Conservation (phyloP, 352 stramenopile genomes). For the Phytopythium oedochilum region DNA sequence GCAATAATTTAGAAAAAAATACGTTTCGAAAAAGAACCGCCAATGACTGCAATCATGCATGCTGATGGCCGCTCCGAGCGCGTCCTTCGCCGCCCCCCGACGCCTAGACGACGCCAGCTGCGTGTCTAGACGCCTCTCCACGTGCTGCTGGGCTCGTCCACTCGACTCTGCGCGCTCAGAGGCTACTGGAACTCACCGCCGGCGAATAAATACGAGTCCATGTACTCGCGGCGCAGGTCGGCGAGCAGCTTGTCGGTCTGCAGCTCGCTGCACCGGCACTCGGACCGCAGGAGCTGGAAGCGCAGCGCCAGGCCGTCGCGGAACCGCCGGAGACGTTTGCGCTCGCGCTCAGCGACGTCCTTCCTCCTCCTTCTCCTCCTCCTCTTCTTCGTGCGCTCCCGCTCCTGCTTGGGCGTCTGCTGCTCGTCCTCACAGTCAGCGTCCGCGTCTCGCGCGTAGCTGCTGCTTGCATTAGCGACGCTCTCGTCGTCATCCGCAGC, state of each 20-base stretch:
- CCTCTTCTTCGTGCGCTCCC: slow-evolving; percentile 6
- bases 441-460: not conserved
- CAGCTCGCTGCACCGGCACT: slow-evolving; percentile 50
- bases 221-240: slow-evolving; percentile 60
- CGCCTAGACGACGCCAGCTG: too few relatives aligned
- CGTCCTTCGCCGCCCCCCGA: too few relatives aligned
- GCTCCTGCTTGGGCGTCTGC: slow-evolving; percentile 4
- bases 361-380: not conserved
- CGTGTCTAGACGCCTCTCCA: too few relatives aligned
- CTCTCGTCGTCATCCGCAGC: not conserved
- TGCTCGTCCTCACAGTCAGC: not conserved
- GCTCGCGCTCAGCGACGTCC: slow-evolving; percentile 36
- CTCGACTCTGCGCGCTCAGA: not conserved
- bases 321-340: slow-evolving; percentile 32
- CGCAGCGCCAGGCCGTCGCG: slow-evolving; percentile 40
- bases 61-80: too few relatives aligned
- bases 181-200: slow-evolving; percentile 6
- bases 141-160: too few relatives aligned
- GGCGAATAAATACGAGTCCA: slow-evolving; percentile 61
- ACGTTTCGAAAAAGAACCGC: not conserved
- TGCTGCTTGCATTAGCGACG: not conserved
- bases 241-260: slow-evolving; percentile 42
- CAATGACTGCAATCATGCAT: too few relatives aligned
- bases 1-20: slow-evolving; percentile 7
- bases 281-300: slow-evolving; percentile 59